Evolutionary conservation across 2,329 filamentous ascomycete genomes (phyloP).

Genomic region (Pseudocercospora vitis): DNA sequence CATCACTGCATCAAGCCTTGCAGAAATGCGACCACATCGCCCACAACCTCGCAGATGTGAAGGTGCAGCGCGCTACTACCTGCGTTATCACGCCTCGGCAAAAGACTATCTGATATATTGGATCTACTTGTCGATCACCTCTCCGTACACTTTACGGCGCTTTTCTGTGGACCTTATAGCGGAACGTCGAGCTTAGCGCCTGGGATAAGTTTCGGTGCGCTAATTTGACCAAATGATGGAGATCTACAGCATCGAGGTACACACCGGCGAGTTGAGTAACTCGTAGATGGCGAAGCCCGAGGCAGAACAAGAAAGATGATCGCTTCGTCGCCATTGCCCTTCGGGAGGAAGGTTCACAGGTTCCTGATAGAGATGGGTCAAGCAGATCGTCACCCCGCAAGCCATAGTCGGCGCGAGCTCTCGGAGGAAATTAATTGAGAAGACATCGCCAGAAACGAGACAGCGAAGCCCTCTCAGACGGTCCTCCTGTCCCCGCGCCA

Average conservation of each 20-base stretch:
- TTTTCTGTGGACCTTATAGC: background rate
- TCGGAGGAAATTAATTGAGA: background rate
- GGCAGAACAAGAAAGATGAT: background rate
- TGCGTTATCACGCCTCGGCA: conserved; percentile 1
- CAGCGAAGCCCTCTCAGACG: background rate
- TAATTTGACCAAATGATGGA: background rate
- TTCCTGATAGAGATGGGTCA: background rate
- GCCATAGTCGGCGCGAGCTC: background rate
- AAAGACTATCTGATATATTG: background rate
- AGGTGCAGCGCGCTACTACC: no score
- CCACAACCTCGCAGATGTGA: no score
- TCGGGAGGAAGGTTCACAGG: background rate
- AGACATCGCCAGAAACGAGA: background rate
- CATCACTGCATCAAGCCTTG: no score
- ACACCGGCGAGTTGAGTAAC: background rate
- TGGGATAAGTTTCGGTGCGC: background rate
- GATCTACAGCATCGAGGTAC: background rate
- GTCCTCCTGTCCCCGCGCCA: background rate
- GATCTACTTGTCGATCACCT: background rate
- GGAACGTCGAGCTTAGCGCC: background rate
- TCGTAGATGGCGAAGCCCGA: background rate
- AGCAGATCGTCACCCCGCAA: background rate
- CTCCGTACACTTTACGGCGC: background rate
- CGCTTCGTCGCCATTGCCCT: background rate
- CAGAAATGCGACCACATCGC: no score